Evolutionary conservation across 2,329 filamentous ascomycete genomes (phyloP).

Genomic region (Alternaria tenuissima): DNA sequence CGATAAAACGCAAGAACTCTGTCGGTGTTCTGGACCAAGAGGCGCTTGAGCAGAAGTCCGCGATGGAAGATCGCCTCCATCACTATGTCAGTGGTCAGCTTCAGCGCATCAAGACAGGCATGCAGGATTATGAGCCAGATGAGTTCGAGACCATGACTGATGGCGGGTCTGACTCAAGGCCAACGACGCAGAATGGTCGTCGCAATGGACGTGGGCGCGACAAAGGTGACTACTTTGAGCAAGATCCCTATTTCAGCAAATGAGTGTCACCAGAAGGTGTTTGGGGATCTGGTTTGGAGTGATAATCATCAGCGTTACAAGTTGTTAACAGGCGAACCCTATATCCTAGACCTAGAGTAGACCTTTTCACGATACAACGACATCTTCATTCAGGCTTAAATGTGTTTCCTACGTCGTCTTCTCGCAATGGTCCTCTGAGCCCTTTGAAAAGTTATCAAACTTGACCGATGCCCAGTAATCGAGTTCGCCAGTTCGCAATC

Average conservation of each 20-base stretch:
- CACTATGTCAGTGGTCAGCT: conserved; percentile 85
- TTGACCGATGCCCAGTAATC: too few species aligned
- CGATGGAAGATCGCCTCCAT: conserved; percentile 70
- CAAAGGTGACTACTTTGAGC: conserved; percentile 40
- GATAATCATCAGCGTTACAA: conserved; percentile 10
- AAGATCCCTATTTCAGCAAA: conserved; percentile 39
- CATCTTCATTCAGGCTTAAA: not conserved
- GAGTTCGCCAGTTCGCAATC: too few species aligned
- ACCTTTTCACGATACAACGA: conserved; percentile 7
- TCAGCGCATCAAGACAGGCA: conserved; percentile 71
- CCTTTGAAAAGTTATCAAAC: too few species aligned
- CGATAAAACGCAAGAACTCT: conserved; percentile 52
- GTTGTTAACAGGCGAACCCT: conserved; percentile 15
- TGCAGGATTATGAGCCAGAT: conserved; percentile 63
- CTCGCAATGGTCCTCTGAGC: not conserved
- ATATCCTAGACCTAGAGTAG: conserved; percentile 32
- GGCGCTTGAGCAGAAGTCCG: conserved; percentile 51
- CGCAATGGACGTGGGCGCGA: conserved; percentile 28
- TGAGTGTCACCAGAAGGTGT: conserved; percentile 11
- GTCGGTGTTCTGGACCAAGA: conserved; percentile 64
- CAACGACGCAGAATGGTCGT: conserved; percentile 36
- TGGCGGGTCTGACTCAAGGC: conserved; percentile 37
- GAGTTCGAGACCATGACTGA: conserved; percentile 69
- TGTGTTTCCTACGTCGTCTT: not conserved
- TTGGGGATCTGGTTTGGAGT: not conserved